phyloP scores from a whole-genome alignment of 805 yeast species.

The Suhomyces xylopsoci region DNA sequence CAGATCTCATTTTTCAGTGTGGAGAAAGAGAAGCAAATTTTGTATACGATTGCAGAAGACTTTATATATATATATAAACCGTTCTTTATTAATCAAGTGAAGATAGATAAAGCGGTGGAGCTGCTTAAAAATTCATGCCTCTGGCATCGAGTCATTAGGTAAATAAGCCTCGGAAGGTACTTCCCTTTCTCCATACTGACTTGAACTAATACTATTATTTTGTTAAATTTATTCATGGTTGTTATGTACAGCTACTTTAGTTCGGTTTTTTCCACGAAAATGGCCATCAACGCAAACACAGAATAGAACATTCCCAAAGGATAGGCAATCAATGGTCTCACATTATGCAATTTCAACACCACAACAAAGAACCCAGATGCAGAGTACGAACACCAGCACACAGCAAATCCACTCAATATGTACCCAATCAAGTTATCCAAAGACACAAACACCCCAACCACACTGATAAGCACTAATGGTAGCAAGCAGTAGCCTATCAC shows the following conservation, averaged over 20 bases:
- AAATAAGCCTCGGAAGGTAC: too few species aligned
- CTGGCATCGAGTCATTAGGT: too few species aligned
- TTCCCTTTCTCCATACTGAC: too few species aligned
- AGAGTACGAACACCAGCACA: slow-evolving; percentile 88
- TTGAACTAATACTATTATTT: too few species aligned
- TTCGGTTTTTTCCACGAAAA: slow-evolving; percentile 55
- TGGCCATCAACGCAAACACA: slow-evolving; percentile 93
- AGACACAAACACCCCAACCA: slow-evolving; percentile 60
- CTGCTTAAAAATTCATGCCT: too few species aligned
- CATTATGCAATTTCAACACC: slow-evolving; percentile 76
- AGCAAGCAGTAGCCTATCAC: slow-evolving; percentile 91
- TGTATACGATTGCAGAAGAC: too few species aligned
- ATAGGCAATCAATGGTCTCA: slow-evolving; percentile 87
- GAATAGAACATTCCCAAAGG: slow-evolving; percentile 90
- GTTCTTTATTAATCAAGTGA: too few species aligned
- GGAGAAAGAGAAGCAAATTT: not conserved
- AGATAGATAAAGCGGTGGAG: too few species aligned
- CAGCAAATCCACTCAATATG: slow-evolving; percentile 59
- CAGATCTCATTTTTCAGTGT: not conserved
- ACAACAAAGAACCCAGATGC: slow-evolving; percentile 91
- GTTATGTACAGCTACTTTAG: not conserved
- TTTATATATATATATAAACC: too few species aligned
- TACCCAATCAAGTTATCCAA: slow-evolving; percentile 79
- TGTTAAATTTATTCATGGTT: not conserved
- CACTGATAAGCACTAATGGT: slow-evolving; percentile 79